Evolutionary conservation across 2,329 filamentous ascomycete species (phyloP).

Genomic region (Magnaporthales sp.): DNA sequence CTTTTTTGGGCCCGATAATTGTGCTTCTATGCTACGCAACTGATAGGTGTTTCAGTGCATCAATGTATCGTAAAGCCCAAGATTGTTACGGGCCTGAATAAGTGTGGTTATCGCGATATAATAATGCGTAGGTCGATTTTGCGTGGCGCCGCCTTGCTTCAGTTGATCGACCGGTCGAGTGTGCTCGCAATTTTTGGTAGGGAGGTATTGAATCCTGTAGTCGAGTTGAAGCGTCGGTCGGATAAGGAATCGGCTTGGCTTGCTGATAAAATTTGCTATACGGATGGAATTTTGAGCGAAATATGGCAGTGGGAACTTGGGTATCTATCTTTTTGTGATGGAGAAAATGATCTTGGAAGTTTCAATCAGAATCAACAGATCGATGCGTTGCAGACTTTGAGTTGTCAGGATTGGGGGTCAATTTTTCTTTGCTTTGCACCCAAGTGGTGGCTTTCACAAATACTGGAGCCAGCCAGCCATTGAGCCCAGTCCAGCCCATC

Average conservation of each 20-base stretch:
- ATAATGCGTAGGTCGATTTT: not conserved
- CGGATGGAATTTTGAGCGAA: not conserved
- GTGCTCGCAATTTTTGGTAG: not conserved
- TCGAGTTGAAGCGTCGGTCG: not conserved
- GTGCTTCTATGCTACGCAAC: not conserved
- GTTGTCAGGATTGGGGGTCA: not conserved
- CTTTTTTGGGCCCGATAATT: not conserved
- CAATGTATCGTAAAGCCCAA: not conserved
- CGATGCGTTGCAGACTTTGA: not conserved
- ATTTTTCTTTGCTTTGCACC: slow-evolving; percentile 3
- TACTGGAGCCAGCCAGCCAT: slow-evolving; percentile 1
- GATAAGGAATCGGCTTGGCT: not conserved
- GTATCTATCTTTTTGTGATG: slow-evolving; percentile 1
- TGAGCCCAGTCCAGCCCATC: not conserved
- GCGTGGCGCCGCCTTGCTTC: not conserved
- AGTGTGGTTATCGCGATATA: not conserved
- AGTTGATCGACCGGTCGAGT: not conserved
- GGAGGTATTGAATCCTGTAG: not conserved
- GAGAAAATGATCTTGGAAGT: not conserved
- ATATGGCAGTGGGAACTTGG: not conserved
- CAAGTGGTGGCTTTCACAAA: slow-evolving; percentile 1
- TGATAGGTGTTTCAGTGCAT: not conserved
- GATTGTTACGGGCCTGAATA: not conserved
- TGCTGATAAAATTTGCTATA: not conserved
- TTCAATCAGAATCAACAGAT: not conserved